Base-by-base conservation (phyloP, 495 filamentous ascomycete genomes). In the Massariosphaeria phaeospora region DNA sequence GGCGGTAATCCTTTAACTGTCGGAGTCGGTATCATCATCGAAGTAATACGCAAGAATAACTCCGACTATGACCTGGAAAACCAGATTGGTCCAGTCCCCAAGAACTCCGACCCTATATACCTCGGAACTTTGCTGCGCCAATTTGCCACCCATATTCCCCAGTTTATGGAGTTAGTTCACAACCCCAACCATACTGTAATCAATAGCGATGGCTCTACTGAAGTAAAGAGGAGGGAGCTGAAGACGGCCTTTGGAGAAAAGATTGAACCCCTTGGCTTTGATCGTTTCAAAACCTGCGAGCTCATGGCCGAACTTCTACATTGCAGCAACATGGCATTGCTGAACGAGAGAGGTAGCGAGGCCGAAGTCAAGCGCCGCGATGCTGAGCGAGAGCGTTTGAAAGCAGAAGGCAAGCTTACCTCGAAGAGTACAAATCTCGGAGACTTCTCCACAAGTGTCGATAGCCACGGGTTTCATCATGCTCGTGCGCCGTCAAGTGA, bases 31-130 rank as follows among this genome's bases (percentile, higher is more conserved):
- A 96, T 96, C 57, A 81, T 99, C 11, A 97, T 99, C 59, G 93
- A 99, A 69, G 93, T 99, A 24, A 99, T 99, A 63, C 81, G 93
- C 43, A 99, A 99, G 73, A 99, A 99, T 65, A 99, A 99, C 65
- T 97, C 94, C 0, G 93, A 99, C 69, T 99, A 99, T 64, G 93
- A 99, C 61, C 86, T 90, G 2, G 94, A 97, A 58, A 84, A 86
- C 57, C 78, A 86, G 38, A 76, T 84, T 40, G 85, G 87, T 41
- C 82, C 87, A 30, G 85, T 89, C 54, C 79, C 86, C 9, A 70
- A 80, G 46, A 89, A 91, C 2, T 88, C 88, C 10, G 93, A 99
- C 65, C 94, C 93, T 4, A 99, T 99, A 49, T 99, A 97, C 62
- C 84, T 99, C 5, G 93, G 93, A 12, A 89, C 84, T 20, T 75